Evolutionary conservation across 495 filamentous ascomycete genomes (phyloP), one percentile per base, ranked within the genome.

Genomic region (Neohortaea acidophila): DNA sequence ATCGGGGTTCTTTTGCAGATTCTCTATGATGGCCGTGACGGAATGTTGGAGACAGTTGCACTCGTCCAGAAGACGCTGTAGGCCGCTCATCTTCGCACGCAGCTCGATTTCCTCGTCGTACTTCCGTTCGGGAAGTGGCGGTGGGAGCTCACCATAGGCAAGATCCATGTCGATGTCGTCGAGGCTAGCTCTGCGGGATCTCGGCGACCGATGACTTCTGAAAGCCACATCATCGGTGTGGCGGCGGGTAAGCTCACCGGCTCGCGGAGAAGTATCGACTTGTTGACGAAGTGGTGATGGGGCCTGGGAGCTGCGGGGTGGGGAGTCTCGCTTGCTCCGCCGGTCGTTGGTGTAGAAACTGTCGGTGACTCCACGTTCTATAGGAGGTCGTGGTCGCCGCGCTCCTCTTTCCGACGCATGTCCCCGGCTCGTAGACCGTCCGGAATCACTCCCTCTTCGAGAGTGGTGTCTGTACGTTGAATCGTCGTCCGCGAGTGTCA

Each of bases 1-100:
- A 45, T 97, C 83, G 0, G 89, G 89, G 39, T 89, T 84, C 43
- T 80, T 75, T 51, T 96, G 84, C 6, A 97, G 67, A 38, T 80
- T 77, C n/a, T 75, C 60, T 44, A 97, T 92, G 26, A 82, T 92
- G 17, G 76, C 65, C 0, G 73, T 77, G 4, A 78, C 85, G n/a
- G 75, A 77, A 54, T 89, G 74, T 20, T 92, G 84, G 21, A 92
- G 45, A 57, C 85, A 93, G 51, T 93, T 76, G 8, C 81, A 81
- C 53, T 94, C 84, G 44, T 85, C 73, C 0, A 94, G 61, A 3
- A 92, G 62, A 39, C 58, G 56, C 55, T 86, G 79, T 17, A 87
- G 73, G 39, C 70, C 72, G 30, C 60, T 61, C 27, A 91, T 70
- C 19, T 86, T 70, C 13, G 56, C 66, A 33, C 71, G 63, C 2